These are phyloP conservation scores for Cutaneotrichosporon daszewskae DNA, from an alignment of 1,284 basidiomycete genomes.

Conservation along the genomic window DNA sequence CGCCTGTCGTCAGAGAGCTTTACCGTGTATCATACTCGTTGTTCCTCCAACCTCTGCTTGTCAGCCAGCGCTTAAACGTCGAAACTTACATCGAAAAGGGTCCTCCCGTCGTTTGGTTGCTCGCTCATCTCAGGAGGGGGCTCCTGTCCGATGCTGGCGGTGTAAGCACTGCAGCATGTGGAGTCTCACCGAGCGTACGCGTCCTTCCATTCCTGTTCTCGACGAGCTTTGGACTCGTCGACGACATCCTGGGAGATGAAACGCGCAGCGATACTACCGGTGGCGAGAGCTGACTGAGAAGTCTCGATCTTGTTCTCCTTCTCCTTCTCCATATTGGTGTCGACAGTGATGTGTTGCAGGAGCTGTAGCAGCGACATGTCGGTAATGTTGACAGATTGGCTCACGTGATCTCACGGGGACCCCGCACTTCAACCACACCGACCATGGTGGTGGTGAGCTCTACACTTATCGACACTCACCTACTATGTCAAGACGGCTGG, in stretches of 20 bases:
- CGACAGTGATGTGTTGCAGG: too few relatives aligned
- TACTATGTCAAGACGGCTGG: slow-evolving; percentile 35
- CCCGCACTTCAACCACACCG: too few relatives aligned
- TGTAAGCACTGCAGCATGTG: not conserved
- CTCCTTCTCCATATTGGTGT: too few relatives aligned
- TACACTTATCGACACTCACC: not conserved
- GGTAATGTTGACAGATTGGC: not conserved
- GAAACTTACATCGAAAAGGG: slow-evolving; percentile 72
- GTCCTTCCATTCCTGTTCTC: slow-evolving; percentile 85
- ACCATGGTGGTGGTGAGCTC: not conserved
- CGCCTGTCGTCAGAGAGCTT: slow-evolving; percentile 47
- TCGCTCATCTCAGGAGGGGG: slow-evolving; percentile 65
- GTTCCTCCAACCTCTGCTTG: slow-evolving; percentile 47
- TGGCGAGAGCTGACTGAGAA: slow-evolving; percentile 17
- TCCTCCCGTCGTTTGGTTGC: slow-evolving; percentile 67
- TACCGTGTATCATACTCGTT: slow-evolving; percentile 61
- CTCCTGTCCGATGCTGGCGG: slow-evolving; percentile 68
- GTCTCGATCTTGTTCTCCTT: slow-evolving; percentile 18
- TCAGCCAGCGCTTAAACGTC: slow-evolving; percentile 43
- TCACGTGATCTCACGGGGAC: too few relatives aligned
- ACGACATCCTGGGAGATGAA: slow-evolving; percentile 67
- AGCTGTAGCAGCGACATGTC: not conserved
- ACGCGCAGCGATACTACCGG: slow-evolving; percentile 40
- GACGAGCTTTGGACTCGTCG: slow-evolving; percentile 65
- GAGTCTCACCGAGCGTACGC: slow-evolving; percentile 74